Conservation (phyloP, 2,329 filamentous ascomycete species). For the Diplodia mutila region DNA sequence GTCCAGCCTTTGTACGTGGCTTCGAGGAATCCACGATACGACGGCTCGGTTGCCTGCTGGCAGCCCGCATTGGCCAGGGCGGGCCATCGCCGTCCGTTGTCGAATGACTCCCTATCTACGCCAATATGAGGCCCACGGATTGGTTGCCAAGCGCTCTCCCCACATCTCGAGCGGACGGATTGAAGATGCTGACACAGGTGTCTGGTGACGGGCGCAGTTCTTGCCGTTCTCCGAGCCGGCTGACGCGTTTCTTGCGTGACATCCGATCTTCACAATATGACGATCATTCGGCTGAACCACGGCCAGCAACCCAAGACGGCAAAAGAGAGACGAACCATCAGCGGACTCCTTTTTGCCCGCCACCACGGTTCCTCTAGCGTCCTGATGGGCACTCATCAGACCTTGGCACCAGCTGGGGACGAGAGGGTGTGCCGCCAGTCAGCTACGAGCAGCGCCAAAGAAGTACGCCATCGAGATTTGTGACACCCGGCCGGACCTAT, state of each 20-base stretch:
- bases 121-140: too few species aligned
- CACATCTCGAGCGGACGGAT: too few species aligned
- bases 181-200: neutral
- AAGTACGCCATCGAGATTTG: too few species aligned
- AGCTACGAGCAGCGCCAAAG: too few species aligned
- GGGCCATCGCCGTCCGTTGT: too few species aligned
- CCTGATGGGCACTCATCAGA: neutral
- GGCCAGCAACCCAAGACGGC: neutral
- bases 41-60: neutral
- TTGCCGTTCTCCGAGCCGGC: neutral
- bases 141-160: too few species aligned
- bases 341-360: neutral
- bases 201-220: neutral
- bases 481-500: too few species aligned
- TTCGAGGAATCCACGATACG: neutral
- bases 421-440: too few species aligned
- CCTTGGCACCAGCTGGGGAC: neutral
- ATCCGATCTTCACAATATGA: neutral
- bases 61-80: neutral
- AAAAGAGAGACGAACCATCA: neutral
- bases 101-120: too few species aligned
- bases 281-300: neutral
- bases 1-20: neutral
- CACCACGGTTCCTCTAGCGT: neutral
- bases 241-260: too few species aligned